Evolutionary conservation across 75 land plant species (phyloP), one percentile per base, ranked within the genome.

Genomic region (Picea sitchensis): DNA sequence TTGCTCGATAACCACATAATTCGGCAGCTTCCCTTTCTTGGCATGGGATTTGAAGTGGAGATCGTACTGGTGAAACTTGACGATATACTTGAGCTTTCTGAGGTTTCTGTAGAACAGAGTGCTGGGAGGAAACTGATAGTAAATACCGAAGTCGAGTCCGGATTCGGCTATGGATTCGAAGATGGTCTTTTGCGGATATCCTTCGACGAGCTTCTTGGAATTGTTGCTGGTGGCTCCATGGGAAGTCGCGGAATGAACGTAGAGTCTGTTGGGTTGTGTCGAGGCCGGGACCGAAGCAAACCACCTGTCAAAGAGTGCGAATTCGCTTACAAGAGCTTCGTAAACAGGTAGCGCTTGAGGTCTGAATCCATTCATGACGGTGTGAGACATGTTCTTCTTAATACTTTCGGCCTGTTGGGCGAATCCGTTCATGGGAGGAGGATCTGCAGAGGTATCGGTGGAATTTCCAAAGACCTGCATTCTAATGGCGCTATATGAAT

Each of bases 1-100:
- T 59, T 82, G 95, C 85, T 93, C 95, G 54, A 93, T n/a, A 41
- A 93, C 95, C 20, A 83, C 91, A 62, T 88, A 91, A 81, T 89
- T 89, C 12, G 95, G 93, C 51, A 93, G 86, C 63, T 71, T 87
- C 58, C 95, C 95, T 2, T 80, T 59, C 59, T 76, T 79, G 72
- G 88, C 87, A 75, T 93, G 78, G 14, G 65, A 61, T 77, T 89
- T 82, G 90, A 93, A 93, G 14, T 30, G 14, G 14, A 80, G 80
- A 56, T 80, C 89, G 58, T 73, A 91, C 18, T 65, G 85, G 73
- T 83, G 81, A 83, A 91, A 89, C 36, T 84, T 87, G 58, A 41
- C 54, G 5, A 84, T 1, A 81, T 93, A 91, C 81, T 91, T 93
- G 59, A 89, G 68, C 56, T 84, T 82, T 36, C 95, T 76, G n/a